phyloP scores from a whole-genome alignment of 352 stramenopile species.

The Pythium aphanidermatum region DNA sequence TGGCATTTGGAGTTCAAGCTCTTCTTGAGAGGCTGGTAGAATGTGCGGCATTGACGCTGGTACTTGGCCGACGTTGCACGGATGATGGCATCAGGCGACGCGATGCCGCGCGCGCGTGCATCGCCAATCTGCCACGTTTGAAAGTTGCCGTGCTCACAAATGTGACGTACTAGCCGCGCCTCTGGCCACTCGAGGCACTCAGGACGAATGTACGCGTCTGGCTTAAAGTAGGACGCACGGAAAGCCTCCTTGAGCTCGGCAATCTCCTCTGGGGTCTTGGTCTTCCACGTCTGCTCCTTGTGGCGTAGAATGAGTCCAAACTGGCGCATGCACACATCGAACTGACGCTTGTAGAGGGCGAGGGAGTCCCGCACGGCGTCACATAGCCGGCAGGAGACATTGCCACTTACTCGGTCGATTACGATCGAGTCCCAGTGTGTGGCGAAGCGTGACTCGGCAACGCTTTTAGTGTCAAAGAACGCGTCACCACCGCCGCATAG shows the following conservation, averaged over 20 bases:
- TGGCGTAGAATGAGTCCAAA: constrained; percentile 10
- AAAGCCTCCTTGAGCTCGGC: constrained; percentile 8
- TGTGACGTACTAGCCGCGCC: constrained; percentile 15
- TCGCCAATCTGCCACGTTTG: constrained; percentile 18
- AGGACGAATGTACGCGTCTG: constrained; percentile 16
- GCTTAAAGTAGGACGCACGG: constrained; percentile 8
- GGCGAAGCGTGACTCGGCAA: constrained; percentile 16
- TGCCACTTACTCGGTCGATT: constrained; percentile 14
- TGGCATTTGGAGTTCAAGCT: constrained; percentile 15
- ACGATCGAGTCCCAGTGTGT: constrained; percentile 21
- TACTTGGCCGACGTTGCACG: constrained; percentile 17
- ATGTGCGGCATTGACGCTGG: constrained; percentile 20
- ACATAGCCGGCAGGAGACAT: constrained; percentile 14
- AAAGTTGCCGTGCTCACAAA: constrained; percentile 19
- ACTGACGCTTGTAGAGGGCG: constrained; percentile 13
- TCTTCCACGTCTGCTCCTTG: constrained; percentile 9
- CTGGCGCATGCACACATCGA: constrained; percentile 7
- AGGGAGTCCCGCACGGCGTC: constrained; percentile 11
- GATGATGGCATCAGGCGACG: constrained; percentile 4
- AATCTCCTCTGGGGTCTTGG: constrained; percentile 4
- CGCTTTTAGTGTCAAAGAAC: constrained; percentile 14
- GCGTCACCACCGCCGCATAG: constrained; percentile 12
- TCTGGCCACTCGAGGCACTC: constrained; percentile 17
- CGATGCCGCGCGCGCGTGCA: constrained; percentile 13
- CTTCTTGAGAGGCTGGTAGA: constrained; percentile 25